These are phyloP conservation scores for Boeremia lycopersici DNA, from an alignment of 2,329 filamentous ascomycete genomes.

Conservation along the genomic window DNA sequence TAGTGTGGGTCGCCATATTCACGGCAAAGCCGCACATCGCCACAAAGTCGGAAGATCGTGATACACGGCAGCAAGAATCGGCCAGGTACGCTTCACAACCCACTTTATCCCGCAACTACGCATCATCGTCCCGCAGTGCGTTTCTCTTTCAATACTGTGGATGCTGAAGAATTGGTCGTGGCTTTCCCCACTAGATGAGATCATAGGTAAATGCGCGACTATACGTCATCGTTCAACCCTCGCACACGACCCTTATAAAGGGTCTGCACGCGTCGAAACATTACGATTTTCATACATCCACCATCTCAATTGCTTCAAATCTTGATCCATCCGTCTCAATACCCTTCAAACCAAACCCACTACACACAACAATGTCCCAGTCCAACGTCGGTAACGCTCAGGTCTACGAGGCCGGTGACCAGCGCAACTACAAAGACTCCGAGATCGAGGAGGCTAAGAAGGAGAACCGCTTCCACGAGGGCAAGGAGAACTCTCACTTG, in stretches of 20 bases:
- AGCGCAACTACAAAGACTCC: conserved; percentile 66
- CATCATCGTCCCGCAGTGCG: conserved; percentile 14
- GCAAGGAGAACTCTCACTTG: conserved; percentile 71
- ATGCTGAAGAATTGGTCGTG: conserved; percentile 20
- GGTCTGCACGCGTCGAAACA: conserved; percentile 11
- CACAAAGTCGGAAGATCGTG: conserved; percentile 10
- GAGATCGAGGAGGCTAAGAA: conserved; percentile 59
- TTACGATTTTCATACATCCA: not conserved
- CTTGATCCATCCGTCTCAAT: not conserved
- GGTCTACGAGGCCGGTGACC: conserved; percentile 79
- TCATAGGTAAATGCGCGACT: conserved; percentile 18
- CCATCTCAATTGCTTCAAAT: conserved; percentile 1
- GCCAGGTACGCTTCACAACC: conserved; percentile 14
- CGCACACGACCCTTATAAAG: conserved; percentile 20
- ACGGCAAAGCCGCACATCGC: conserved; percentile 8
- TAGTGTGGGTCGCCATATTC: not conserved
- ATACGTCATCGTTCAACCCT: conserved; percentile 27
- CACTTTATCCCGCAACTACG: conserved; percentile 13
- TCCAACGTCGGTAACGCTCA: conserved; percentile 70
- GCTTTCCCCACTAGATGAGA: conserved; percentile 33
- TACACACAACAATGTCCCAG: conserved; percentile 53
- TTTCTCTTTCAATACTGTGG: conserved; percentile 19
- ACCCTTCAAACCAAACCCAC: conserved; percentile 1
- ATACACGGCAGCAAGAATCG: conserved; percentile 5
- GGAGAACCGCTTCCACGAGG: conserved; percentile 72